These are phyloP conservation scores for Porodaedalea pini DNA, from an alignment of 1,284 basidiomycete species.

Conservation along the genomic window DNA sequence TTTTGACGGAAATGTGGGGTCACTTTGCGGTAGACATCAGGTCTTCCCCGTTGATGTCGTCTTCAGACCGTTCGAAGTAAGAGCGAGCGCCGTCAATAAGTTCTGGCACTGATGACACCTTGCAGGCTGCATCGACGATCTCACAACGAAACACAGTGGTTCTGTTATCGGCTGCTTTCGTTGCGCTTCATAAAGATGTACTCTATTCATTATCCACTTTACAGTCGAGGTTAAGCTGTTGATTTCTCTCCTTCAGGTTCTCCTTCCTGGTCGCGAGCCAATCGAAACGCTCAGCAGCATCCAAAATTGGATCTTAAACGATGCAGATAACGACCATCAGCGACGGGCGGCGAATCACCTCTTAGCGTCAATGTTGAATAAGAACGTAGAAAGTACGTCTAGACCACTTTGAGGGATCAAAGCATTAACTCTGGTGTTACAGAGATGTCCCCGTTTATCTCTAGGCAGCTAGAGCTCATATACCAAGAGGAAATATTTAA, in stretches of 20 bases:
- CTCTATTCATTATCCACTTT: not conserved
- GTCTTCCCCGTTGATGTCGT: conserved; percentile 37
- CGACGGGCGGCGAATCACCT: conserved; percentile 10
- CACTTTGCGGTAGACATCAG: conserved; percentile 53
- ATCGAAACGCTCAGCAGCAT: conserved; percentile 3
- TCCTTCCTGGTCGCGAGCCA: conserved; percentile 5
- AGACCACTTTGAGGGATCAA: too few species aligned
- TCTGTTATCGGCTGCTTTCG: conserved; percentile 63
- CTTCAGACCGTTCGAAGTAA: conserved; percentile 49
- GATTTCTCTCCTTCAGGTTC: conserved; percentile 4
- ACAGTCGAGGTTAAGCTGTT: not conserved
- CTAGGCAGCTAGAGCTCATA: conserved; percentile 39
- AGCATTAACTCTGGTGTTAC: too few species aligned
- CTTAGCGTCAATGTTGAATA: conserved; percentile 15
- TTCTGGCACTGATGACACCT: conserved; percentile 8
- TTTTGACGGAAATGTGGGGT: conserved; percentile 51
- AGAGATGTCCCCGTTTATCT: conserved; percentile 51
- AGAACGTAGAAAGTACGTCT: conserved; percentile 14
- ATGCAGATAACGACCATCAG: conserved; percentile 6
- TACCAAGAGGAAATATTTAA: conserved; percentile 47
- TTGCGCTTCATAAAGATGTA: conserved; percentile 67
- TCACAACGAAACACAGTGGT: conserved; percentile 58
- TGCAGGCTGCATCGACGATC: conserved; percentile 43
- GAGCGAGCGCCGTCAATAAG: conserved; percentile 2
- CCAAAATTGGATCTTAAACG: conserved; percentile 12